Conservation (phyloP, 225 moss, liverwort and hornwort species). For the Bryum argenteum region DNA sequence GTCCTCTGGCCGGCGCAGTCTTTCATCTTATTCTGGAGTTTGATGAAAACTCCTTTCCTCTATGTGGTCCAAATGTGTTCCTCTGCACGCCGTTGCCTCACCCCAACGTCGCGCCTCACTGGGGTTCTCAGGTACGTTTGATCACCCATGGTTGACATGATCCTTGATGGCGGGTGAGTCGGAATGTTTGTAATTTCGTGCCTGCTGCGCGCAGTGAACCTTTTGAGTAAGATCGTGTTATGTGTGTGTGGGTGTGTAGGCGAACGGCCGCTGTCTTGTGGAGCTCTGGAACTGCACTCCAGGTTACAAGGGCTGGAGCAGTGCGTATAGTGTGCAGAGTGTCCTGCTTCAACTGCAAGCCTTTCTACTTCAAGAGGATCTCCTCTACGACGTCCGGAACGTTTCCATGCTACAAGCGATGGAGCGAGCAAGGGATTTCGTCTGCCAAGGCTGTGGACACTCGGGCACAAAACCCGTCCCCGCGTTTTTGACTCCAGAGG, state of each 20-base stretch:
- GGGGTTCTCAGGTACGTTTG: slow-evolving; percentile 5
- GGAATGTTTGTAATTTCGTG: too few species aligned
- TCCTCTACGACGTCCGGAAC: slow-evolving; percentile 24
- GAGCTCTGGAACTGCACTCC: slow-evolving; percentile 24
- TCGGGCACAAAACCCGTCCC: slow-evolving; percentile 14
- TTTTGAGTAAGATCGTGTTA: background rate
- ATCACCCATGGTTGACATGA: background rate
- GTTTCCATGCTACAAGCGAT: slow-evolving; percentile 17
- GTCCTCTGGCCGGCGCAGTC: slow-evolving; percentile 5
- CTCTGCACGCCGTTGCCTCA: slow-evolving; percentile 28
- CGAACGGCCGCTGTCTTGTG: slow-evolving; percentile 17
- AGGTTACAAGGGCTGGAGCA: slow-evolving; percentile 26
- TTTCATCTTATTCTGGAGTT: slow-evolving; percentile 28
- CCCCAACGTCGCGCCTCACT: slow-evolving; percentile 17
- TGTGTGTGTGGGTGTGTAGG: background rate
- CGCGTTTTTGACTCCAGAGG: slow-evolving; percentile 9
- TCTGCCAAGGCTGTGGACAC: slow-evolving; percentile 22
- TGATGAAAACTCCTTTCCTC: slow-evolving; percentile 16
- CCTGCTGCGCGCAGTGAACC: too few species aligned
- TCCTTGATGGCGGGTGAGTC: background rate
- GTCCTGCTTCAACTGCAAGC: slow-evolving; percentile 22
- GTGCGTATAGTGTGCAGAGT: slow-evolving; percentile 27
- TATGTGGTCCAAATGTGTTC: slow-evolving; percentile 10
- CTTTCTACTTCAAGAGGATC: slow-evolving; percentile 24
- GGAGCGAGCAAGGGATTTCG: slow-evolving; percentile 7